Percentiles rank a stretch among this genome's conserved stretches.
Conservation (phyloP, 2,329 filamentous ascomycete species). For the Cercospora brassicicola region DNA sequence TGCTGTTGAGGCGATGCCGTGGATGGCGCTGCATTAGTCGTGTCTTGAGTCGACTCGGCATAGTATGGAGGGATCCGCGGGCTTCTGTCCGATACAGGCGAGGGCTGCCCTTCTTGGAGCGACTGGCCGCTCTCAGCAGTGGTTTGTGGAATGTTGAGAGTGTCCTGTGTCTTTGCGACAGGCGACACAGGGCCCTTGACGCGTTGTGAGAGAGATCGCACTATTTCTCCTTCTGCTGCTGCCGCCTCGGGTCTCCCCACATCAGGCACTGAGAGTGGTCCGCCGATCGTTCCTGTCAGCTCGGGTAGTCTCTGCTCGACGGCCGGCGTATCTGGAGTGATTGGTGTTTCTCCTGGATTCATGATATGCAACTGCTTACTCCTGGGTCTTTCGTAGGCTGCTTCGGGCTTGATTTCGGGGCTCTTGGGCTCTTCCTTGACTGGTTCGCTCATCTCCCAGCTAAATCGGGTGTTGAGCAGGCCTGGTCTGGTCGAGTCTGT, state of each 20-base stretch:
- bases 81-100: constrained; percentile 27
- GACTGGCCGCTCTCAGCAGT: constrained; percentile 20
- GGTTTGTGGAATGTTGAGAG: constrained; percentile 21
- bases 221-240: constrained; percentile 18
- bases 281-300: constrained; percentile 4
- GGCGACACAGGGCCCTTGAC: constrained; percentile 25
- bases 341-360: constrained; percentile 41
- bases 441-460: constrained; percentile 39
- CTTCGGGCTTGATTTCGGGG: constrained; percentile 34
- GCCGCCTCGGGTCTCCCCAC: constrained; percentile 18
- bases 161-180: constrained; percentile 26
- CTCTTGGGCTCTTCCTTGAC: constrained; percentile 23
- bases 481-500: constrained; percentile 16
- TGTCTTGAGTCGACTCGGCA: constrained; percentile 16
- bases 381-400: constrained; percentile 36
- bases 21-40: constrained; percentile 13
- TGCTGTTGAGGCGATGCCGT: constrained; percentile 12
- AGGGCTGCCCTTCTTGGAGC: constrained; percentile 25
- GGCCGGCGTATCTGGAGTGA: constrained; percentile 17
- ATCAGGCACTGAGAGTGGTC: constrained; percentile 11
- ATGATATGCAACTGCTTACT: constrained; percentile 46
- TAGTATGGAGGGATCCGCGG: constrained; percentile 25
- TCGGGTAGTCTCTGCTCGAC: constrained; percentile 1
- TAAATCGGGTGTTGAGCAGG: constrained; percentile 40
- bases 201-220: constrained; percentile 20